Percentiles rank a stretch among this genome's conserved stretches.
Evolutionary conservation across 306 rosid species (phyloP).

Genomic region (Cicer judaicum): DNA sequence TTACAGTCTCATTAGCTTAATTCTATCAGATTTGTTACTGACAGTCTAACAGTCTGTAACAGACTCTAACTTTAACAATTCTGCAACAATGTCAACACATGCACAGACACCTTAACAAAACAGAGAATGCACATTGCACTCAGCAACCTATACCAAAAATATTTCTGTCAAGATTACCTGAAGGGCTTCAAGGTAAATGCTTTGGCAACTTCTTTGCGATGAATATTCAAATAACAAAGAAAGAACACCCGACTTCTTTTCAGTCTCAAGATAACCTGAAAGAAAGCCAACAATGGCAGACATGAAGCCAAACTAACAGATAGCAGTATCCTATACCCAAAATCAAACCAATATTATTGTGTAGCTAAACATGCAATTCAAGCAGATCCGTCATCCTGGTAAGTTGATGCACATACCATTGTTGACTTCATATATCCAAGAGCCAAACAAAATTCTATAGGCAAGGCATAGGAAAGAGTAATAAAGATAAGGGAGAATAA

Average conservation of each 20-base stretch:
- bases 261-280: constrained; percentile 54
- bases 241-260: constrained; percentile 70
- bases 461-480: not conserved
- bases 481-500: not conserved
- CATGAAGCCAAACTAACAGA: constrained; percentile 17
- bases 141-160: constrained; percentile 23
- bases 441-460: constrained; percentile 1
- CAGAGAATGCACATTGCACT: constrained; percentile 20
- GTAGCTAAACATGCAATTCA: not conserved
- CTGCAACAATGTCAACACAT: constrained; percentile 7
- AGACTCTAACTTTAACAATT: constrained; percentile 1
- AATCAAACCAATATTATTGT: constrained; percentile 21
- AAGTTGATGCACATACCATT: not conserved
- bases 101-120: constrained; percentile 16
- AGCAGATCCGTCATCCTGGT: not conserved
- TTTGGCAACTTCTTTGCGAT: constrained; percentile 60
- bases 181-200: constrained; percentile 89
- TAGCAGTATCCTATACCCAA: not conserved
- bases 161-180: constrained; percentile 64
- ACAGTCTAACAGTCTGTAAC: not conserved
- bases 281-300: constrained; percentile 42
- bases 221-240: constrained; percentile 63
- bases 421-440: not conserved
- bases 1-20: not conserved
- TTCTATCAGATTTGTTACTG: not conserved